Evolutionary conservation across 257 asterid species (phyloP).

Genomic region (Capsicum chinense): DNA sequence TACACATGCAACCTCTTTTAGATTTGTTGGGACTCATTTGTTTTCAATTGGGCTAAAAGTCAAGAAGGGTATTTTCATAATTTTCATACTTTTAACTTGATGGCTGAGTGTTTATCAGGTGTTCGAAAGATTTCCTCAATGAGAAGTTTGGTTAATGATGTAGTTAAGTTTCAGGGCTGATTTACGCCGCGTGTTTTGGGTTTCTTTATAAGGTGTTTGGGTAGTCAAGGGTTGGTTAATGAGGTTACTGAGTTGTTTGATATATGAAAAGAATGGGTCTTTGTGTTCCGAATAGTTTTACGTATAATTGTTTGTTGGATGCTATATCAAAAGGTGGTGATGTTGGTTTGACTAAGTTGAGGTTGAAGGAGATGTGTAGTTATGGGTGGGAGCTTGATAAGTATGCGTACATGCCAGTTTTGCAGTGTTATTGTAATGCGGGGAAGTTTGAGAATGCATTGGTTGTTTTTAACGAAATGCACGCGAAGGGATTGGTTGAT

Average conservation of each 20-base stretch:
- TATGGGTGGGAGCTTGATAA: slow-evolving; percentile 65
- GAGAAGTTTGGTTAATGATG: slow-evolving; percentile 51
- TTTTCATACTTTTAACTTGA: slow-evolving; percentile 70
- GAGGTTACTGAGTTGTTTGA: slow-evolving; percentile 82
- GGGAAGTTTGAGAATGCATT: slow-evolving; percentile 63
- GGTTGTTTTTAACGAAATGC: slow-evolving; percentile 60
- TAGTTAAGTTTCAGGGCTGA: slow-evolving; percentile 47
- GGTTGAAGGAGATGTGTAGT: slow-evolving; percentile 67
- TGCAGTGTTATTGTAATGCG: slow-evolving; percentile 85
- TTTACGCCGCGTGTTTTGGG: slow-evolving; percentile 91
- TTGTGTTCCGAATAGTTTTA: slow-evolving; percentile 59
- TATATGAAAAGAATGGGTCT: slow-evolving; percentile 58
- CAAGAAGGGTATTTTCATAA: slow-evolving; percentile 63
- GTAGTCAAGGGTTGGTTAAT: slow-evolving; percentile 67
- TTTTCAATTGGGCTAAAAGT: slow-evolving; percentile 81
- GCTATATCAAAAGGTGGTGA: slow-evolving; percentile 60
- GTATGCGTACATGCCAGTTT: slow-evolving; percentile 68
- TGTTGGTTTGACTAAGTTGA: slow-evolving; percentile 58
- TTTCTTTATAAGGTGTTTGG: slow-evolving; percentile 77
- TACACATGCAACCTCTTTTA: no score
- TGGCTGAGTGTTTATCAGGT: slow-evolving; percentile 71
- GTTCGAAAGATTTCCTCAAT: slow-evolving; percentile 84
- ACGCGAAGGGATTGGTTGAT: slow-evolving; percentile 72
- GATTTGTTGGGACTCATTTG: slow-evolving; percentile 34
- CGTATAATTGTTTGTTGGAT: slow-evolving; percentile 81